These are phyloP conservation scores for Sugiyamaella pinicola DNA, from an alignment of 1,139 yeast genomes.

Conservation along the genomic window DNA sequence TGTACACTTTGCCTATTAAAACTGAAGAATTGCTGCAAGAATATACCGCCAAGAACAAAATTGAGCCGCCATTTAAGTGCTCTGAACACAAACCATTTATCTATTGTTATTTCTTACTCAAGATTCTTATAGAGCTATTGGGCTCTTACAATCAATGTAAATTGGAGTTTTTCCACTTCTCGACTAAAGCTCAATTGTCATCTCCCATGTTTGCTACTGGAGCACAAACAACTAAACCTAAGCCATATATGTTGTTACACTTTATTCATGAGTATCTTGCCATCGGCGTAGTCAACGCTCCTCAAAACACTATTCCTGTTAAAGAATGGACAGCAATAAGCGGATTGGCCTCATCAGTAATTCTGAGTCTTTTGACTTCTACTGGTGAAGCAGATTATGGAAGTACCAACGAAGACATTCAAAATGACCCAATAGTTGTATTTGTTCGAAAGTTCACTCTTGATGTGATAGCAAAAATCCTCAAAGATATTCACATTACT, in stretches of 20 bases:
- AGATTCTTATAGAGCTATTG: slow-evolving; percentile 67
- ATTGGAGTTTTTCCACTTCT: slow-evolving; percentile 73
- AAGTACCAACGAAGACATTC: slow-evolving; percentile 39
- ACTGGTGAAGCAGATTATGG: slow-evolving; percentile 49
- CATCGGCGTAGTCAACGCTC: slow-evolving; percentile 47
- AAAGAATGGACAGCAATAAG: slow-evolving; percentile 48
- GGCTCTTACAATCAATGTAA: slow-evolving; percentile 81
- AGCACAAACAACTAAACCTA: slow-evolving; percentile 48
- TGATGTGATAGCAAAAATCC: slow-evolving; percentile 66
- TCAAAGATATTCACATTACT: slow-evolving; percentile 52
- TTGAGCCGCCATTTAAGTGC: slow-evolving; percentile 33
- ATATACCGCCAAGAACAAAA: slow-evolving; percentile 27
- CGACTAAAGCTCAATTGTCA: slow-evolving; percentile 8
- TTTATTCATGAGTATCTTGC: slow-evolving; percentile 76
- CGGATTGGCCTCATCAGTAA: slow-evolving; percentile 50
- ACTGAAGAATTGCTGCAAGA: slow-evolving; percentile 31
- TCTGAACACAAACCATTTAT: slow-evolving; percentile 54
- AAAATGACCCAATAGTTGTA: slow-evolving; percentile 67
- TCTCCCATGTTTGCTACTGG: slow-evolving; percentile 8
- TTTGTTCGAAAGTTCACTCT: slow-evolving; percentile 73
- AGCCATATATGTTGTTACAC: slow-evolving; percentile 75
- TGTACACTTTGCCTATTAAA: slow-evolving; percentile 33
- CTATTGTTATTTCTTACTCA: slow-evolving; percentile 68
- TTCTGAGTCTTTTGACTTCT: slow-evolving; percentile 52
- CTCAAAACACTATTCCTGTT: slow-evolving; percentile 24